Evolutionary conservation across 192 early-diverging fungal genomes (phyloP), one percentile per base, ranked within the genome.

Genomic region (Podila epicladia): DNA sequence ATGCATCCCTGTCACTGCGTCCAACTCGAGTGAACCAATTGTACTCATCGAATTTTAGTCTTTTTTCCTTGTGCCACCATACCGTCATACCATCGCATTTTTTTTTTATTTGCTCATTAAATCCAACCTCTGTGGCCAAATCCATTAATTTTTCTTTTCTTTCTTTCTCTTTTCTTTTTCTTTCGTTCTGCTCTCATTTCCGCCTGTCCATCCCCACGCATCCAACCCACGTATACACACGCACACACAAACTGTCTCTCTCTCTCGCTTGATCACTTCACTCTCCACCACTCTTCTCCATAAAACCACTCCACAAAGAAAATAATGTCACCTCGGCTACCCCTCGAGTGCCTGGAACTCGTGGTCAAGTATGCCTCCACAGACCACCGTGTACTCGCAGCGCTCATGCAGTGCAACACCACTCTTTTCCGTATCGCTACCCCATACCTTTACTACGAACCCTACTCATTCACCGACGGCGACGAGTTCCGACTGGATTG

Each of bases 401-500:
- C 73, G 11, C 50, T 74, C 19, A 68, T 68, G 73, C 73, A 67
- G 26, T 59, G 62, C 65, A 74, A 74, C 65, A 55, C 73, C 5
- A 74, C 73, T 13, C 50, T 74, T 0, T 74, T 74, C 65, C 65
- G 65, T 9, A 74, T 74, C 35, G 65, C 73, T 9, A 67, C 60
- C 9, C 73, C 73, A 15, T 74, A 74, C 33, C 73, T 74, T 15
- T 74, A 74, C 35, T 31, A 31, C 4, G 65, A 61, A 8, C 55
- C 65, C 12, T 74, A 67, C 55, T 17, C 28, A 5, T 74, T 74
- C 28, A 29, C 15, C 4, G 28, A 67, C 19, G 73, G 73, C 41
- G 73, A 74, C 37, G 73, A 74, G 32, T 74, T 74, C 32, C 41
- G 33, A 6, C 57, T 67, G 15, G 73, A 74, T 50, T 74, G 73